A percentile compares a stretch with the other conserved stretches of the same genome.
phyloP scores from a whole-genome alignment of 164 flowering plant species.

The Umbilicus rupestris region DNA sequence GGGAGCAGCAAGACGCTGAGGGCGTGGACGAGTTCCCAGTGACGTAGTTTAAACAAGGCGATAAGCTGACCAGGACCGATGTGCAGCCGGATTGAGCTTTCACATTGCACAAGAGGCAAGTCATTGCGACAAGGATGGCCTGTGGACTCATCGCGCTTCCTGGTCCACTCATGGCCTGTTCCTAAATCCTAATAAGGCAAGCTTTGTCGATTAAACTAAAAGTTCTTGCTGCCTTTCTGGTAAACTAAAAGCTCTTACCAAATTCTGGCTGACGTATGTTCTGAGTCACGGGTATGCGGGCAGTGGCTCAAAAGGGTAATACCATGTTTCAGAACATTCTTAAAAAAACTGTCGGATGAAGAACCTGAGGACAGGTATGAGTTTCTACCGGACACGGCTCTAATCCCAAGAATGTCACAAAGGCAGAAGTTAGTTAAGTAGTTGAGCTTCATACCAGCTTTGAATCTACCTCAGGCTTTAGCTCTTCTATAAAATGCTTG shows the following conservation, averaged over 20 bases:
- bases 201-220: background rate
- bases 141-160: background rate
- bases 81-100: conserved; percentile 38
- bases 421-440: conserved; percentile 36
- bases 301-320: too few species aligned
- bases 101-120: conserved; percentile 16
- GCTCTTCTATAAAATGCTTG: conserved; percentile 19
- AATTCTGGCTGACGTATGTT: too few species aligned
- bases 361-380: background rate
- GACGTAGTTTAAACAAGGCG: conserved; percentile 40
- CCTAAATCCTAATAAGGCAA: too few species aligned
- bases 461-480: conserved; percentile 20
- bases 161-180: background rate
- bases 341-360: background rate
- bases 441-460: conserved; percentile 57
- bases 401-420: background rate
- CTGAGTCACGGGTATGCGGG: too few species aligned
- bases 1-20: conserved; percentile 40
- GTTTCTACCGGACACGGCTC: background rate
- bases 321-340: too few species aligned
- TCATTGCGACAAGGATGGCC: conserved; percentile 13
- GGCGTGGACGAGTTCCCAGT: conserved; percentile 38
- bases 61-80: conserved; percentile 24
- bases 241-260: background rate
- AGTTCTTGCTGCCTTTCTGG: background rate